Evolutionary conservation across 306 rosid genomes (phyloP).

Genomic region (Trichosanthes truncata): DNA sequence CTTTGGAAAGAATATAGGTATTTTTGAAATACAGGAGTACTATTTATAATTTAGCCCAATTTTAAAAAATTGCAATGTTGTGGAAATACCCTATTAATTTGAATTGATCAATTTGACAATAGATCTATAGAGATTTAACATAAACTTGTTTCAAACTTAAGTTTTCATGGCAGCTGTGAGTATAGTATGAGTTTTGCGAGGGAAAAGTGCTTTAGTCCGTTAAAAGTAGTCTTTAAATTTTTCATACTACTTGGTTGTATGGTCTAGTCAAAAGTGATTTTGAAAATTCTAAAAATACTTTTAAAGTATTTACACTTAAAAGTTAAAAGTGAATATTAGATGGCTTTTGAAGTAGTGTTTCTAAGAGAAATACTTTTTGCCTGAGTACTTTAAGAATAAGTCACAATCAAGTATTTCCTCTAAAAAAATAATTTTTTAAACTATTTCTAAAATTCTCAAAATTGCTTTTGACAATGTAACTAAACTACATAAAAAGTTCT

Average conservation of each 20-base stretch:
- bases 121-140: background rate
- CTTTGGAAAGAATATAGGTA: no score
- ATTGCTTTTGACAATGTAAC: no score
- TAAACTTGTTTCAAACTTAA: background rate
- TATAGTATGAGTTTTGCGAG: background rate
- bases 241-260: background rate
- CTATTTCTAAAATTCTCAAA: no score
- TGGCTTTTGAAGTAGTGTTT: background rate
- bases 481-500: no score
- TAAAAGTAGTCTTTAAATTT: background rate
- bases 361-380: background rate
- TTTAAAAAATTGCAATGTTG: no score
- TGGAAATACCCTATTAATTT: background rate
- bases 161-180: background rate
- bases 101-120: background rate
- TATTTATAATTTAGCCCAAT: no score
- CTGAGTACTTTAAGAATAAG: background rate
- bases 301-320: background rate
- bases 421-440: no score
- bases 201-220: background rate
- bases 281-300: no score
- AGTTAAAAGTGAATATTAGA: background rate
- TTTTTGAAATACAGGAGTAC: no score
- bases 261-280: background rate
- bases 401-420: background rate